These are phyloP conservation scores for Diplodia mutila DNA, from an alignment of 2,329 filamentous ascomycete species.

Conservation along the genomic window DNA sequence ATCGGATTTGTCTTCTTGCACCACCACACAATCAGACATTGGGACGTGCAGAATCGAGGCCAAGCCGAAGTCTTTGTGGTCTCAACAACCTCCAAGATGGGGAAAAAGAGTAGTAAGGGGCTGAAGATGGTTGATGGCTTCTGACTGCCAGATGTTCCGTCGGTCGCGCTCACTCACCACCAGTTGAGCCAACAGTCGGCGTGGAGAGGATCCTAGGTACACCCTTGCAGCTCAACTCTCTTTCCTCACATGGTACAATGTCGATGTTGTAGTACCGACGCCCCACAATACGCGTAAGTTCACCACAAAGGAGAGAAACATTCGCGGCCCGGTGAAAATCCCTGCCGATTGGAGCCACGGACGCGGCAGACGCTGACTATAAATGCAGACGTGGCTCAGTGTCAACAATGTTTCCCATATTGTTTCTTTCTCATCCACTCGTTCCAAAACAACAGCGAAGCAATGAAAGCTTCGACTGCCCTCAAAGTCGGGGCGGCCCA, in stretches of 20 bases:
- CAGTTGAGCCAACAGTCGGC: too few species aligned
- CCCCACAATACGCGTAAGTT: not conserved
- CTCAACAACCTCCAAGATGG: too few species aligned
- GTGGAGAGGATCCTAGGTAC: too few species aligned
- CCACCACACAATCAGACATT: too few species aligned
- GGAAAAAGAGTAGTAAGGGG: too few species aligned
- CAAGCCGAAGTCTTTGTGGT: too few species aligned
- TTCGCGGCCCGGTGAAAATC: not conserved
- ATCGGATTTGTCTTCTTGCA: not conserved
- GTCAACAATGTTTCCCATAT: not conserved
- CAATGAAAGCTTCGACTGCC: not conserved
- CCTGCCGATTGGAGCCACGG: not conserved
- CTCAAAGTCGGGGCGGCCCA: not conserved
- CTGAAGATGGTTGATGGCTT: too few species aligned
- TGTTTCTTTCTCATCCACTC: not conserved
- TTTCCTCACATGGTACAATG: not conserved
- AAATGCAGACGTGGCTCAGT: too few species aligned
- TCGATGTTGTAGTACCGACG: not conserved
- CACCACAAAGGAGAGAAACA: not conserved
- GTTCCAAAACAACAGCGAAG: not conserved
- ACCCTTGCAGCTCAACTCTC: too few species aligned
- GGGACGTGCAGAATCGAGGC: too few species aligned
- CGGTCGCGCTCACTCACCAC: too few species aligned
- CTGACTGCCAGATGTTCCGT: too few species aligned
- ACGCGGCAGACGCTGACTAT: not conserved